phyloP scores from a whole-genome alignment of 179 eudicot genomes.

The Beta macrorhiza region DNA sequence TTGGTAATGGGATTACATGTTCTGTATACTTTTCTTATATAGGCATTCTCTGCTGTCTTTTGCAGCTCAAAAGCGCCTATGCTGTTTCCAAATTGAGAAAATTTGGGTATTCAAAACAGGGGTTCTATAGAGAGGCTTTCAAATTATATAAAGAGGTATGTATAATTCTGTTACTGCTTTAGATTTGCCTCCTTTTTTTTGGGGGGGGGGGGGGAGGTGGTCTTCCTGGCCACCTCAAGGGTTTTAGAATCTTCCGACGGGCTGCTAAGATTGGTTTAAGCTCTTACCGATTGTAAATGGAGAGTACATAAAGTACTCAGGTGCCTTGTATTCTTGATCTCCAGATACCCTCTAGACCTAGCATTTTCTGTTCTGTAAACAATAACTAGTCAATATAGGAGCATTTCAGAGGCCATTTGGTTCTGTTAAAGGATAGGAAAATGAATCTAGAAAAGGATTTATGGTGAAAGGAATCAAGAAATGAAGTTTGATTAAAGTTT shows the following conservation, averaged over 20 bases:
- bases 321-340: not conserved
- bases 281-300: conserved; percentile 4
- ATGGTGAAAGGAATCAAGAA: too few species aligned
- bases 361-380: not conserved
- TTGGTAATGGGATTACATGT: not conserved
- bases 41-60: conserved; percentile 23
- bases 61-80: conserved; percentile 90
- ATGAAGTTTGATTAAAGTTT: not conserved
- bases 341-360: not conserved
- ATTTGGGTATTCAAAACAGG: conserved; percentile 75
- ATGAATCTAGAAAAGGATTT: not conserved
- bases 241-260: not conserved
- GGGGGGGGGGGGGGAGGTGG: too few species aligned
- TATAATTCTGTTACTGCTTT: not conserved
- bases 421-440: not conserved
- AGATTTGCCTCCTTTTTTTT: not conserved
- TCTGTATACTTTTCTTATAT: not conserved
- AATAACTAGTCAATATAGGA: not conserved
- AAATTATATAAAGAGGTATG: conserved; percentile 73
- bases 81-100: conserved; percentile 75
- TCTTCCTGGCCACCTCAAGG: not conserved
- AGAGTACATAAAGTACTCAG: not conserved
- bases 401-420: not conserved
- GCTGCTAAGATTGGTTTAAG: not conserved
- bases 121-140: conserved; percentile 77